A percentile compares a stretch with the other conserved stretches of the same genome.
Conservation (phyloP, 1,284 basidiomycete genomes). For the Melanopsichium pennsylvanicum region DNA sequence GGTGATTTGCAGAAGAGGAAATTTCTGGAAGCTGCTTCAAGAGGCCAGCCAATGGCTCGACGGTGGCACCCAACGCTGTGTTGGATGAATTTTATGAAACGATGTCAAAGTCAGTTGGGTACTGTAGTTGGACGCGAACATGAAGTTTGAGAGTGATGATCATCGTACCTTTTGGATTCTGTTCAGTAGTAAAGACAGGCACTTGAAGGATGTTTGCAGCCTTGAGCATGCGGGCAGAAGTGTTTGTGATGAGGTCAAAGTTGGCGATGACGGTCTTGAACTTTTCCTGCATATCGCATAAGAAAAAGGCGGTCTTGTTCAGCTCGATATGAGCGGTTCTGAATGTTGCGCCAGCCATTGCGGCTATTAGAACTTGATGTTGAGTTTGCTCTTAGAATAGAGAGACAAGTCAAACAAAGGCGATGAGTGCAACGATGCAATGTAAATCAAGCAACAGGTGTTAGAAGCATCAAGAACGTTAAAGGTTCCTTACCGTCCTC, state of each 20-base stretch:
- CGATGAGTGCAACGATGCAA: too few species aligned
- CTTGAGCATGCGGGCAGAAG: conserved; percentile 53
- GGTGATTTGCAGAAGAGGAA: conserved; percentile 72
- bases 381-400: too few species aligned
- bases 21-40: conserved; percentile 71
- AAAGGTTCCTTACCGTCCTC: too few species aligned
- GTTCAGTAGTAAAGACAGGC: conserved; percentile 81
- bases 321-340: conserved; percentile 47
- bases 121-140: too few species aligned
- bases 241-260: conserved; percentile 48
- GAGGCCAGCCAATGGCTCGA: conserved; percentile 71
- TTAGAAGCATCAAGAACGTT: too few species aligned
- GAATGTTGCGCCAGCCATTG: conserved; percentile 16
- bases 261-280: conserved; percentile 54
- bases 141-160: too few species aligned
- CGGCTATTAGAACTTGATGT: too few species aligned
- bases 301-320: conserved; percentile 54
- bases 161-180: conserved; percentile 77
- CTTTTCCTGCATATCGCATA: conserved; percentile 60
- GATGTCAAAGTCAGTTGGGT: too few species aligned
- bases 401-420: too few species aligned
- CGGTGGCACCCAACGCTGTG: conserved; percentile 77
- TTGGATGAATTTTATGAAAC: too few species aligned
- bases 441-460: too few species aligned
- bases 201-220: conserved; percentile 72